Conservation (phyloP, 345 rosid genomes). For the Cardamine resedifolia region DNA sequence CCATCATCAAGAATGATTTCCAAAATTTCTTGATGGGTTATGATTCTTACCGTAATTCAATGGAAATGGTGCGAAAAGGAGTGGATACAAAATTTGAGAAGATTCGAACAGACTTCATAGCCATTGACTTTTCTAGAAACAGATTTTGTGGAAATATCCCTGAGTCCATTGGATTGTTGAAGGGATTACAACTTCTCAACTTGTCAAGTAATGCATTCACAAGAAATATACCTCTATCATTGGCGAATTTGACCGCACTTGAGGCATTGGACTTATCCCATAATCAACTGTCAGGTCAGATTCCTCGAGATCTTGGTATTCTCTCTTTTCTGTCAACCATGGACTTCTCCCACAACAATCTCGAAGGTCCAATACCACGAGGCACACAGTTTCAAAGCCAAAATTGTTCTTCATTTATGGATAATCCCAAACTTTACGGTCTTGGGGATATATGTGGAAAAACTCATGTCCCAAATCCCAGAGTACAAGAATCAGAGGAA, state of each 20-base stretch:
- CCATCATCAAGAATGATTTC: too few relatives aligned
- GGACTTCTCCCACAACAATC: slow-evolving; percentile 1
- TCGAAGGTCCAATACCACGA: neutral
- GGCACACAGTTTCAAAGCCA: neutral
- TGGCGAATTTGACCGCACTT: neutral
- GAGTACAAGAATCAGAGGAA: neutral
- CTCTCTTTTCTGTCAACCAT: neutral
- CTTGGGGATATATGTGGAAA: neutral
- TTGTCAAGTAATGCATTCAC: neutral
- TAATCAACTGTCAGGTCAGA: neutral
- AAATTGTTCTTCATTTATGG: neutral
- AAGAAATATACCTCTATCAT: neutral
- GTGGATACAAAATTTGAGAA: neutral
- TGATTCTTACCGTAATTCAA: neutral
- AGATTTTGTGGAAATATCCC: neutral
- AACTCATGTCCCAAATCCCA: neutral
- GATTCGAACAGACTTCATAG: neutral
- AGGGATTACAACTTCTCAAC: neutral
- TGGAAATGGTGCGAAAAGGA: slow-evolving; percentile 5
- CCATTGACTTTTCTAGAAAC: neutral
- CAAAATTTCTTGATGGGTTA: too few relatives aligned
- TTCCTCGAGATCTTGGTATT: neutral
- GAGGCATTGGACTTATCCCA: neutral
- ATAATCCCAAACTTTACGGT: neutral
- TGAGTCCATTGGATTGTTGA: slow-evolving; percentile 2